A percentile compares a stretch with the other conserved stretches of the same genome.
These are phyloP conservation scores for Phaffia tasmanica DNA, from an alignment of 768 basidiomycete species.

Conservation along the genomic window DNA sequence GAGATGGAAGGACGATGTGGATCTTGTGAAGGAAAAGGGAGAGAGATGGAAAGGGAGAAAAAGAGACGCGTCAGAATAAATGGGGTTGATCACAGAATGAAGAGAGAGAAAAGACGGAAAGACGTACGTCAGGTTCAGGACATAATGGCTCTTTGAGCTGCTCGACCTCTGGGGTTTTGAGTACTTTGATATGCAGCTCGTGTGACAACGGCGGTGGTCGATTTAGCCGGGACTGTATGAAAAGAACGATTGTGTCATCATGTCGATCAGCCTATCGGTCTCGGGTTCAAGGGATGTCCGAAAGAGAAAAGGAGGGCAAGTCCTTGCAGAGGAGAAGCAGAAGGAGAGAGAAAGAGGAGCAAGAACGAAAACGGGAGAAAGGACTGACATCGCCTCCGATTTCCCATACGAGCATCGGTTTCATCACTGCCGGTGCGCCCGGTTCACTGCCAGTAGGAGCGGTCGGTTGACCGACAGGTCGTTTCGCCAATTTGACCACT, in stretches of 20 bases:
- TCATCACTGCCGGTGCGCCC: not conserved
- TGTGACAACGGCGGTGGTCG: conserved; percentile 48
- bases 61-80: not conserved
- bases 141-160: conserved; percentile 68
- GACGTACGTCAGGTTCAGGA: conserved; percentile 64
- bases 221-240: not conserved
- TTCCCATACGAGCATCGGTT: conserved; percentile 25
- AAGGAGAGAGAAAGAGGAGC: too few species aligned
- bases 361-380: not conserved
- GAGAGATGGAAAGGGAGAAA: not conserved
- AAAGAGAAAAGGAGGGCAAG: too few species aligned
- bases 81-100: not conserved
- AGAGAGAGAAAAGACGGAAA: not conserved
- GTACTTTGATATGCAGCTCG: conserved; percentile 70
- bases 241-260: too few species aligned
- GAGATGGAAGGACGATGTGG: conserved; percentile 62
- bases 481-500: conserved; percentile 76
- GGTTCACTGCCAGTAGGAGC: not conserved
- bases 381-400: conserved; percentile 24
- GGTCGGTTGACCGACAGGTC: not conserved
- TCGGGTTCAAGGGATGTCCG: not conserved
- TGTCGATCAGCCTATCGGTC: too few species aligned
- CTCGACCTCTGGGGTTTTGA: conserved; percentile 61
- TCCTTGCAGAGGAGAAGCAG: too few species aligned
- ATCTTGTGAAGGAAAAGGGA: conserved; percentile 44